phyloP scores from a whole-genome alignment of 257 asterid species.

The Leptodermis oblonga region DNA sequence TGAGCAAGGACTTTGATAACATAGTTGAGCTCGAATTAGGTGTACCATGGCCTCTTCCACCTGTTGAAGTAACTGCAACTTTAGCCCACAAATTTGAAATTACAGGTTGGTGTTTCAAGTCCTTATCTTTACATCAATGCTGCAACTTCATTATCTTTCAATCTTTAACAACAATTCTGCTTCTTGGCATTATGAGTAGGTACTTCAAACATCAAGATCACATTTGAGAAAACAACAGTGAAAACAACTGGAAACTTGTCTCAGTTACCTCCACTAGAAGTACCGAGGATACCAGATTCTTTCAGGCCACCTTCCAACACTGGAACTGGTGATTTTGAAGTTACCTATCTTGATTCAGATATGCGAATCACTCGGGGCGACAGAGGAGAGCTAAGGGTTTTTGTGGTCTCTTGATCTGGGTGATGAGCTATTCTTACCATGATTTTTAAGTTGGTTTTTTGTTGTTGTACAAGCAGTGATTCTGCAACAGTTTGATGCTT shows the following conservation, averaged over 20 bases:
- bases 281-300: constrained; percentile 71
- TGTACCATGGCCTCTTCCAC: constrained; percentile 91
- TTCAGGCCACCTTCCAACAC: constrained; percentile 68
- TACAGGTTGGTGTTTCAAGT: constrained; percentile 41
- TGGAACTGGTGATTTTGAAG: constrained; percentile 82
- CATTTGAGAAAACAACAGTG: constrained; percentile 76
- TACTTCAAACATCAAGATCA: constrained; percentile 57
- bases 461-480: background rate
- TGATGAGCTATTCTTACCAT: background rate
- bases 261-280: constrained; percentile 77
- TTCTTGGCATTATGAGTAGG: constrained; percentile 36
- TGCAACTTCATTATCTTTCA: background rate
- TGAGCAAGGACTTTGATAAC: constrained; percentile 88
- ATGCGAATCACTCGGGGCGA: constrained; percentile 80
- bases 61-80: constrained; percentile 75
- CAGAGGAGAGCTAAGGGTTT: constrained; percentile 83
- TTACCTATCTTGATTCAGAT: constrained; percentile 70
- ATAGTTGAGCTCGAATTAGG: constrained; percentile 88
- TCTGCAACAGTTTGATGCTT: background rate
- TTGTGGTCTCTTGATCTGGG: constrained; percentile 50
- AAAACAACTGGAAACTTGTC: constrained; percentile 75
- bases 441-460: background rate
- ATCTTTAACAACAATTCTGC: constrained; percentile 4
- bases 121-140: background rate
- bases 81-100: constrained; percentile 90